Evolutionary conservation across 163 green algal species (phyloP), one percentile per base, ranked within the genome.

Genomic region (Botryococcus braunii): DNA sequence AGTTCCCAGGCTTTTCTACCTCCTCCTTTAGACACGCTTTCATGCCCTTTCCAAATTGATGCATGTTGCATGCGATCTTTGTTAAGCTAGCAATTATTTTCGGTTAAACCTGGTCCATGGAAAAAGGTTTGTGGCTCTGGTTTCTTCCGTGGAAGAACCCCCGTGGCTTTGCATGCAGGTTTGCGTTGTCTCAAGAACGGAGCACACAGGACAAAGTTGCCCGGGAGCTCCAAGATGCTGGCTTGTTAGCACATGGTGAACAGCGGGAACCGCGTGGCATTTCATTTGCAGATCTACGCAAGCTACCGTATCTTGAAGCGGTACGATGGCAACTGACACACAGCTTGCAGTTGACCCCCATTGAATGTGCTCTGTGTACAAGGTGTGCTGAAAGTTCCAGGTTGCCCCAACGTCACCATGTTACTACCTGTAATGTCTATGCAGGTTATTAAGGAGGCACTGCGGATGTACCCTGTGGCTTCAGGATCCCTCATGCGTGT

Each of bases 401-500:
- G n/a, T n/a, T n/a, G n/a, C n/a, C n/a, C n/a, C n/a, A n/a, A n/a
- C n/a, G n/a, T n/a, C n/a, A n/a, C n/a, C n/a, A n/a, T n/a, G n/a
- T n/a, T n/a, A n/a, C n/a, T n/a, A n/a, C n/a, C n/a, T n/a, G 46
- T 55, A 27, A 27, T 55, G 46, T 21, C 46, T 55, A 21, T 55
- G 56, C 56, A 63, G 56, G 56, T 63, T 34, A 63, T 63, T 4
- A 63, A 63, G 56, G 56, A 63, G 56, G 41, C 34, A 34, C 56
- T 47, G 27, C 25, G 56, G 27, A 34, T 63, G 56, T 63, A 47
- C 56, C 56, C 56, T 63, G 56, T 35, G 8, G 56, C 56, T 1
- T 34, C 56, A 8, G 41, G 40, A 34, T 34, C 34, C 34, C 56
- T 35, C 23, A 25, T 63, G 27, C 56, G 56, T 35, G 29, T 37